Percentiles rank a stretch among this genome's conserved stretches.
Conservation (phyloP, 2,329 filamentous ascomycete genomes). For the Claviceps capensis region DNA sequence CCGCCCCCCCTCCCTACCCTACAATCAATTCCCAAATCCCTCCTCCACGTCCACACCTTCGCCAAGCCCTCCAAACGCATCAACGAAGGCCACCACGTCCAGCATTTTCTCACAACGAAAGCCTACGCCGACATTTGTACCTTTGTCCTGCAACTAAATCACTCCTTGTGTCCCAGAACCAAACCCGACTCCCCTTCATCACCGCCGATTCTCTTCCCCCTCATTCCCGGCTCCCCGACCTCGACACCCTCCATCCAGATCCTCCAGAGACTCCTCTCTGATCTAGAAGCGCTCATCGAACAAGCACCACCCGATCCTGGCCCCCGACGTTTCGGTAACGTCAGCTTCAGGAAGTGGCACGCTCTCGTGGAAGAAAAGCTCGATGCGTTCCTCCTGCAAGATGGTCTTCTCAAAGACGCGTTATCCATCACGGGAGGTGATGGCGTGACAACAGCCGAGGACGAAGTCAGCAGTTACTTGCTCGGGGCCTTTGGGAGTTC, state of each 20-base stretch:
- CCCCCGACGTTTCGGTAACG: conserved; percentile 81
- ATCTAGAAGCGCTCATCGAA: conserved; percentile 53
- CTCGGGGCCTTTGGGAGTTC: conserved; percentile 77
- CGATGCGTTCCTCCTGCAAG: conserved; percentile 18
- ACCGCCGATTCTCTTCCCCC: conserved; percentile 25
- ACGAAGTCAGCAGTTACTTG: conserved; percentile 67
- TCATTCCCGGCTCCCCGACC: conserved; percentile 25
- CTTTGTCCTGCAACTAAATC: conserved; percentile 84
- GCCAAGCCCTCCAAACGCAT: conserved; percentile 63
- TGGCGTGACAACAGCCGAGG: conserved; percentile 35
- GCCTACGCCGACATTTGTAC: conserved; percentile 80
- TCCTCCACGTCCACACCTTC: conserved; percentile 38
- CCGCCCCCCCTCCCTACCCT: conserved; percentile 20
- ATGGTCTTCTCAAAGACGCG: conserved; percentile 17
- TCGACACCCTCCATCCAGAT: conserved; percentile 41
- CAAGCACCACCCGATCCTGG: conserved; percentile 75
- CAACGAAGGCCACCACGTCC: conserved; percentile 70
- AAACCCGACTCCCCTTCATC: conserved; percentile 19
- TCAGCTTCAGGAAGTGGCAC: conserved; percentile 79
- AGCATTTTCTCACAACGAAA: conserved; percentile 62
- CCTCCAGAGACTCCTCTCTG: conserved; percentile 52
- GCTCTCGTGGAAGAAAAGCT: conserved; percentile 49
- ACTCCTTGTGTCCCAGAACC: conserved; percentile 61
- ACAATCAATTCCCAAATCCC: conserved; percentile 33
- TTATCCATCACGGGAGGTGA: conserved; percentile 11